Evolutionary conservation across 768 basidiomycete genomes (phyloP), one percentile per base, ranked within the genome.

Genomic region (Boletus vinaceobasis): DNA sequence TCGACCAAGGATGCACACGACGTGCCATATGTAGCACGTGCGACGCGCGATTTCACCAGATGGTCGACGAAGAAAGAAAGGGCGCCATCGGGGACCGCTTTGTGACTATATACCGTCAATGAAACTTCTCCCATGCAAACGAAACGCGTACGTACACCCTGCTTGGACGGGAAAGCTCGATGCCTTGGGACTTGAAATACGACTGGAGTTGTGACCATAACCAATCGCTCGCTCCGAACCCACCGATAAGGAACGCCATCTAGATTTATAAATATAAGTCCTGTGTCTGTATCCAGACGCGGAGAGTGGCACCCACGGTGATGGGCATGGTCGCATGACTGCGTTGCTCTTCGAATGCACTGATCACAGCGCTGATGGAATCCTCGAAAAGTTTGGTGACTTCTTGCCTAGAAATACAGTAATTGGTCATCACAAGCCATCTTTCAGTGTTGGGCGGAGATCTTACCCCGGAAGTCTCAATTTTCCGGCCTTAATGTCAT

Each of bases 11-110:
- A 5, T 1, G 29, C 0, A 26, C 33, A 92, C 78, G 46, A 82
- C 78, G 76, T 90, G 7, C 81, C 81, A 29, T 79, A 82, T 0
- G 76, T 77, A 48, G 73, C 62, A 53, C 74, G 73, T 11, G 79
- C 69, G 4, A 79, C 71, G 8, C 81, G 75, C 6, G 70, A 69
- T 6, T 71, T 69, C 15, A 82, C 80, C n/a, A 74, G 71, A 53
- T 76, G 36, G 47, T 82, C 77, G 3, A 82, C 35, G 38, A 62
- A 67, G 49, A 58, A 74, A 11, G 64, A 71, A 13, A 73, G 59
- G 1, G 73, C 77, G 0, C 81, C 81, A 53, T 81, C 77, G 0
- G 81, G 77, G 14, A 82, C 80, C 0, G 80, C 81, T 68, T 73
- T 80, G 38, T 69, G 68, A 26, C 58, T 59, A 27, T n/a, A 19